A percentile compares a stretch with the other conserved stretches of the same genome.
Evolutionary conservation across 1,284 basidiomycete species (phyloP).

Genomic region (Ganoderma lingzhi): DNA sequence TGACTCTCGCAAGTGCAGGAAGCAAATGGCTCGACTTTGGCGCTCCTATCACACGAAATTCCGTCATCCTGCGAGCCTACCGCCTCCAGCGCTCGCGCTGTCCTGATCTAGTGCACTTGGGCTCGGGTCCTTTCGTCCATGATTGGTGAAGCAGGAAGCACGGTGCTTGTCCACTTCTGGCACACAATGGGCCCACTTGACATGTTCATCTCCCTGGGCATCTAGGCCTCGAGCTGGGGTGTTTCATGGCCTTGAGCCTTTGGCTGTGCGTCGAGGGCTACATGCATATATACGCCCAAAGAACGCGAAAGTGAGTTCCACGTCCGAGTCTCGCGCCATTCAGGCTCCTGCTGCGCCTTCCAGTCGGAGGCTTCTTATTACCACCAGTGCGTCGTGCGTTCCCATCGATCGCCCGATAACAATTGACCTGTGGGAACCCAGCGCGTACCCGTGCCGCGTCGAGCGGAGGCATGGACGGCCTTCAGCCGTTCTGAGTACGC

Average conservation of each 20-base stretch:
- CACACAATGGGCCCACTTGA: constrained; percentile 6
- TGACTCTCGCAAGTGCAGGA: constrained; percentile 9
- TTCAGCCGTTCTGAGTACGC: constrained; percentile 18
- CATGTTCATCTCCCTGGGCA: constrained; percentile 2
- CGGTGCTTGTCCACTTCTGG: constrained; percentile 4
- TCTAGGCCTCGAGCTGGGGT: constrained; percentile 1
- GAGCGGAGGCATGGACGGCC: constrained; percentile 21
- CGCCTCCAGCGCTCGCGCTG: constrained; percentile 12
- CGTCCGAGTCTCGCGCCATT: constrained; percentile 29
- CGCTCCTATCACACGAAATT: constrained; percentile 18
- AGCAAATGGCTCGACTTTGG: constrained; percentile 12
- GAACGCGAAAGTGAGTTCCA: constrained; percentile 21
- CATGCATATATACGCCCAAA: constrained; percentile 5
- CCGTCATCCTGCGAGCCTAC: constrained; percentile 13
- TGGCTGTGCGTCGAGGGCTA: background rate
- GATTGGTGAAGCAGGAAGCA: constrained; percentile 1
- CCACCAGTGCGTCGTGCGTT: constrained; percentile 24
- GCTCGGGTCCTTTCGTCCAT: constrained; percentile 7
- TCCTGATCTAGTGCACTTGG: constrained; percentile 4
- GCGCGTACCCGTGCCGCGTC: constrained; percentile 17
- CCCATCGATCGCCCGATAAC: constrained; percentile 34
- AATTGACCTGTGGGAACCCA: constrained; percentile 27
- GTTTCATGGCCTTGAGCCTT: background rate
- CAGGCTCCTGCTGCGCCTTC: constrained; percentile 24
- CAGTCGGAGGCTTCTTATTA: constrained; percentile 33